Percentiles rank a stretch among this genome's conserved stretches.
Evolutionary conservation across 345 rosid species (phyloP).

Genomic region (Acer yangbiense): DNA sequence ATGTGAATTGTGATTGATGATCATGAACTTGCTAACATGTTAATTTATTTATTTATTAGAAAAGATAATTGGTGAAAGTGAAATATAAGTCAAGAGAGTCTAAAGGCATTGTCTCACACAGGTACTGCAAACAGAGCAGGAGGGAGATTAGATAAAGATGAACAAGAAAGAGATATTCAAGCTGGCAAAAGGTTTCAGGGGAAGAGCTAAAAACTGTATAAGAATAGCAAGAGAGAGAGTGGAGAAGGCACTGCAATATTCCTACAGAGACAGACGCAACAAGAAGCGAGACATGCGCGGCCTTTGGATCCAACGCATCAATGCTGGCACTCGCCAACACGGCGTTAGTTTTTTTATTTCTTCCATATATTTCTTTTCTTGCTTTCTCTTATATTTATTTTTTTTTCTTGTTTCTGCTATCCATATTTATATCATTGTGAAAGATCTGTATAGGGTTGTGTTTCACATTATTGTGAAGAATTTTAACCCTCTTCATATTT

Average conservation of each 20-base stretch:
- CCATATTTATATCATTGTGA: too few relatives aligned
- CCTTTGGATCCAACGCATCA: constrained; percentile 95
- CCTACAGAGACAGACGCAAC: constrained; percentile 91
- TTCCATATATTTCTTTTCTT: not conserved
- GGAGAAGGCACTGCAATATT: constrained; percentile 95
- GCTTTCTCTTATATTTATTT: not conserved
- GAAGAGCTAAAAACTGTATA: constrained; percentile 93
- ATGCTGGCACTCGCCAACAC: constrained; percentile 87
- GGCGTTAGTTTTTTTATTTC: constrained; percentile 44
- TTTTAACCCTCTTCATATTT: too few relatives aligned
- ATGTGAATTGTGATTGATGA: too few relatives aligned
- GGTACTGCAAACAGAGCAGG: not conserved
- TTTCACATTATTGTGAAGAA: too few relatives aligned
- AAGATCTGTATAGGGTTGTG: too few relatives aligned
- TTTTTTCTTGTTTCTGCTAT: too few relatives aligned
- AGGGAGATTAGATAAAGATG: constrained; percentile 41
- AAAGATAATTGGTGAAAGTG: not conserved
- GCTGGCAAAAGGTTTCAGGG: constrained; percentile 91
- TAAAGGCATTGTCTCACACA: too few relatives aligned
- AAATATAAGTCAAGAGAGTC: too few relatives aligned
- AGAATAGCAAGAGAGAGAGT: constrained; percentile 91
- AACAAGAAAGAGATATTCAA: constrained; percentile 87
- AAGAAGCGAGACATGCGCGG: constrained; percentile 97
- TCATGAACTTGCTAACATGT: too few relatives aligned
- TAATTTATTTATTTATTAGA: too few relatives aligned